Evolutionary conservation across 2,329 filamentous ascomycete genomes (phyloP).

Genomic region (Verticillium zaregamsianum): DNA sequence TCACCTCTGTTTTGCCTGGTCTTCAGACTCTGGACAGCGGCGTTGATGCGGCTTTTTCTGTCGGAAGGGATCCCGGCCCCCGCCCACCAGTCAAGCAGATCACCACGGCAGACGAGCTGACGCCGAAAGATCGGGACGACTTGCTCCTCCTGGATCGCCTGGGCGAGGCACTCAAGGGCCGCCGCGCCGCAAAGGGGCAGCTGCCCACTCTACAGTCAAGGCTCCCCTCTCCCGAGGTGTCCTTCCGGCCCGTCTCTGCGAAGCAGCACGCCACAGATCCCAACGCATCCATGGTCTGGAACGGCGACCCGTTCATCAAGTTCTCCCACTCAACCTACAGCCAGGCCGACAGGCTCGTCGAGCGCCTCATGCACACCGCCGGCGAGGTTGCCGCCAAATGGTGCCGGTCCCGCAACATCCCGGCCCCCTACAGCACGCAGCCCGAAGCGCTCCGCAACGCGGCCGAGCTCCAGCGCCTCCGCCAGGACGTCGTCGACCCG

Average conservation of each 20-base stretch:
- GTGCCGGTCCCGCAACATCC: conserved; percentile 53
- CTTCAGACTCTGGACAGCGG: neutral
- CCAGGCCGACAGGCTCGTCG: conserved; percentile 34
- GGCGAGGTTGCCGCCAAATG: conserved; percentile 58
- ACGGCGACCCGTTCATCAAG: conserved; percentile 48
- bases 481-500: conserved; percentile 32
- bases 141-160: conserved; percentile 44
- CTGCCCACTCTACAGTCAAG: conserved; percentile 3
- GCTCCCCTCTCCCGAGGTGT: conserved; percentile 31
- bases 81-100: conserved; percentile 35
- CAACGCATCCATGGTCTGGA: conserved; percentile 25
- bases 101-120: conserved; percentile 36
- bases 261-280: neutral
- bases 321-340: conserved; percentile 25
- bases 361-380: conserved; percentile 55
- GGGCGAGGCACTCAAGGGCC: conserved; percentile 37
- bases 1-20: conserved; percentile 9
- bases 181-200: conserved; percentile 12
- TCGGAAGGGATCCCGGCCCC: conserved; percentile 24
- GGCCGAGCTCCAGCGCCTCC: conserved; percentile 30
- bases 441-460: conserved; percentile 32
- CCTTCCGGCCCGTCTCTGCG: conserved; percentile 27
- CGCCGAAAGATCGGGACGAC: conserved; percentile 36
- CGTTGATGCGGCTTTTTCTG: conserved; percentile 15
- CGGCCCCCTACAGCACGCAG: conserved; percentile 55